A percentile compares a stretch with the other conserved stretches of the same genome.
Evolutionary conservation across 2,329 filamentous ascomycete species (phyloP).

Genomic region (Penicillium sp.): DNA sequence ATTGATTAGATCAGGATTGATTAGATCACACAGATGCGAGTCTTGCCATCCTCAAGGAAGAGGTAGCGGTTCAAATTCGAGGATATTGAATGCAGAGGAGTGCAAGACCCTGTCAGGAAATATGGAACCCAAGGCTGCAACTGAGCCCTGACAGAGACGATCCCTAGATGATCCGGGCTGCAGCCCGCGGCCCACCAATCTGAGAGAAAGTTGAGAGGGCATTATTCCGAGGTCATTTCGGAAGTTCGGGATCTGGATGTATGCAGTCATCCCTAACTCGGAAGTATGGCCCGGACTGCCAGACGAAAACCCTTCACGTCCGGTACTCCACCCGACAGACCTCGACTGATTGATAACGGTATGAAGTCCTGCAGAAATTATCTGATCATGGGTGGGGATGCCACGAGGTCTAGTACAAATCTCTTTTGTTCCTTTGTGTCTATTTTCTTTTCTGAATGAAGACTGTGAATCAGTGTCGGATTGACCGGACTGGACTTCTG

Average conservation of each 20-base stretch:
- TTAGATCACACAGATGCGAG: constrained; percentile 3
- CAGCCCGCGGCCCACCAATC: neutral
- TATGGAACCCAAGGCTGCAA: neutral
- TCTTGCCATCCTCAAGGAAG: neutral
- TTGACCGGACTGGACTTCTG: neutral
- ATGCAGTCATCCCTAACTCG: neutral
- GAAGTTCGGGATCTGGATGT: neutral
- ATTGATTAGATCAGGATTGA: constrained; percentile 16
- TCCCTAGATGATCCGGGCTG: neutral
- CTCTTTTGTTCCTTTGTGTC: neutral
- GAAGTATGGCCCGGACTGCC: neutral
- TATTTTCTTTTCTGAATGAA: neutral
- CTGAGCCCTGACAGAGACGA: neutral
- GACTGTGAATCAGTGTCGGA: neutral
- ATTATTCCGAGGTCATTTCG: neutral
- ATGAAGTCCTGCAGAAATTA: constrained; percentile 3
- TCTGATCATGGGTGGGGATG: constrained; percentile 10
- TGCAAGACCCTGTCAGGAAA: too few relatives aligned
- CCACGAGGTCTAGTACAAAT: neutral
- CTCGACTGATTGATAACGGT: constrained; percentile 4
- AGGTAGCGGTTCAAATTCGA: constrained; percentile 4
- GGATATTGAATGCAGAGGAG: constrained; percentile 5
- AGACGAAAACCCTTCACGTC: neutral
- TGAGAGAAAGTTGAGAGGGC: neutral
- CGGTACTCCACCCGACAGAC: neutral